Evolutionary conservation across 352 stramenopile species (phyloP).

Genomic region (Globisporangium iwayamae): DNA sequence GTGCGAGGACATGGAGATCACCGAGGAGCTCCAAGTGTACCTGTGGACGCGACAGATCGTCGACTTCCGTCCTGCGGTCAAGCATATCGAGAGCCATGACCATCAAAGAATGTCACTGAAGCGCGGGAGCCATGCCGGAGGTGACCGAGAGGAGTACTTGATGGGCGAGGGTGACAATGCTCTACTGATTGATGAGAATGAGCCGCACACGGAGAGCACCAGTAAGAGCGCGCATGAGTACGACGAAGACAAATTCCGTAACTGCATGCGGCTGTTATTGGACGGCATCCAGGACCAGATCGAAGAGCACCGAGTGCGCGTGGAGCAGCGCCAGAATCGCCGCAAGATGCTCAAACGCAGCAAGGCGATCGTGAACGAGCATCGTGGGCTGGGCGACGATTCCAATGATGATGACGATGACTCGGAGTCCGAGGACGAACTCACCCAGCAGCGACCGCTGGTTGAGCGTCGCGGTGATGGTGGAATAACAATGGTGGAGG

Average conservation of each 20-base stretch:
- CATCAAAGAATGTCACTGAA: not conserved
- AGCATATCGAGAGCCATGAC: conserved; percentile 5
- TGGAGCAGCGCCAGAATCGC: conserved; percentile 34
- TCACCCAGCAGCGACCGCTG: conserved; percentile 11
- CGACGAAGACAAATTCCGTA: conserved; percentile 59
- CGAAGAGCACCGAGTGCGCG: conserved; percentile 61
- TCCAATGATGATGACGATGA: conserved; percentile 5
- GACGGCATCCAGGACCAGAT: conserved; percentile 84
- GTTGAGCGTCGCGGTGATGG: not conserved
- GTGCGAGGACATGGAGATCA: conserved; percentile 80
- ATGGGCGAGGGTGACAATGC: conserved; percentile 1
- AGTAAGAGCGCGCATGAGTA: conserved; percentile 34
- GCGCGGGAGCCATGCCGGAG: conserved; percentile 16
- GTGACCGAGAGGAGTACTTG: conserved; percentile 6
- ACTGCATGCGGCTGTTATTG: conserved; percentile 63
- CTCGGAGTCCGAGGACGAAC: conserved; percentile 22
- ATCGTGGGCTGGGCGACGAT: not conserved
- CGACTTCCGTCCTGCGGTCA: conserved; percentile 59
- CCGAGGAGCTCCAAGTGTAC: conserved; percentile 81
- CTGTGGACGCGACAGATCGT: conserved; percentile 85
- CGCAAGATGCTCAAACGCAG: conserved; percentile 29
- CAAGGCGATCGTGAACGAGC: conserved; percentile 15
- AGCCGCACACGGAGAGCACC: conserved; percentile 7
- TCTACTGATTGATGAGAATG: conserved; percentile 8
- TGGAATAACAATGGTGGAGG: not conserved